Percentiles rank a stretch among this genome's conserved stretches.
Evolutionary conservation across 805 yeast genomes (phyloP).

Genomic region (Brettanomyces nanus): DNA sequence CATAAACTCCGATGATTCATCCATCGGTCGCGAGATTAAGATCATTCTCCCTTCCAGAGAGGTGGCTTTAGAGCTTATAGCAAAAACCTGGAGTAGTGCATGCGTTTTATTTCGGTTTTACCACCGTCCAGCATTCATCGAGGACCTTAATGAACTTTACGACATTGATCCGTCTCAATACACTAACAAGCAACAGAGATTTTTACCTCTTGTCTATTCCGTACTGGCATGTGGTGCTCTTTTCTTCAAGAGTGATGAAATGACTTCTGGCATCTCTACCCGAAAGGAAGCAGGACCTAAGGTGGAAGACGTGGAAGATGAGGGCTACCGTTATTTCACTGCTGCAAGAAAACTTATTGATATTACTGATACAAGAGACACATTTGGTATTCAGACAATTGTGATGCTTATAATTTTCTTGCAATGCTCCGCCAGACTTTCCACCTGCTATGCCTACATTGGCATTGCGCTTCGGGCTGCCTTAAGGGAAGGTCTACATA

Average conservation of each 20-base stretch:
- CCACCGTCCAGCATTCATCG: slow-evolving; percentile 73
- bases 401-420: slow-evolving; percentile 80
- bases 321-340: slow-evolving; percentile 71
- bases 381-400: slow-evolving; percentile 75
- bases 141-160: slow-evolving; percentile 67
- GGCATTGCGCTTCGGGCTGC: slow-evolving; percentile 85
- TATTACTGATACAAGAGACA: slow-evolving; percentile 76
- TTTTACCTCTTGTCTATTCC: slow-evolving; percentile 73
- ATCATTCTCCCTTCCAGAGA: slow-evolving; percentile 70
- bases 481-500: slow-evolving; percentile 72
- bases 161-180: slow-evolving; percentile 66
- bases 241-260: slow-evolving; percentile 47
- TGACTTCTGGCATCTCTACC: slow-evolving; percentile 14
- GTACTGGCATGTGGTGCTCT: slow-evolving; percentile 87
- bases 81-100: slow-evolving; percentile 77
- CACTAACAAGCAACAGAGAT: slow-evolving; percentile 64
- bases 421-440: slow-evolving; percentile 81
- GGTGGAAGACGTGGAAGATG: slow-evolving; percentile 49
- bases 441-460: slow-evolving; percentile 82
- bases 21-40: slow-evolving; percentile 28
- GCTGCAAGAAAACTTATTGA: slow-evolving; percentile 77
- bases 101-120: slow-evolving; percentile 80
- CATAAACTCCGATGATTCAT: slow-evolving; percentile 6
- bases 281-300: slow-evolving; percentile 9
- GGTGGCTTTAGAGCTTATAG: slow-evolving; percentile 60